Evolutionary conservation across 768 basidiomycete genomes (phyloP), one percentile per base, ranked within the genome.

Genomic region (Boletus coccyginus): DNA sequence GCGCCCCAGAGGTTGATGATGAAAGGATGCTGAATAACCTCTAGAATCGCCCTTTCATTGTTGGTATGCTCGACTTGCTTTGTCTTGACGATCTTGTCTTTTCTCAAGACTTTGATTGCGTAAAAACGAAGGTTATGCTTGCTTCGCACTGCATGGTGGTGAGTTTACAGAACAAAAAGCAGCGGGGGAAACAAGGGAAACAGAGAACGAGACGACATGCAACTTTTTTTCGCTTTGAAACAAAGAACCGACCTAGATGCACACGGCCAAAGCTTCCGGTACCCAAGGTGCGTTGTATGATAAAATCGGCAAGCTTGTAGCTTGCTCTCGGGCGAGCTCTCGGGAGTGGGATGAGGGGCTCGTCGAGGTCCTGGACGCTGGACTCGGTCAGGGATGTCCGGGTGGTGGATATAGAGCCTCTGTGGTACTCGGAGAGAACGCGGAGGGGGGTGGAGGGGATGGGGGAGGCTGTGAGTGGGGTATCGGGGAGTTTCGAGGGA

Each of bases 211-310:
- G 16, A 47, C 33, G n/a, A 38, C 24, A 8, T 5, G 40, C 27
- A 7, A 3, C 11, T 10, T 8, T 1, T 38, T 48, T 53, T 32
- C 12, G 14, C 9, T 14, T 13, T 16, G 14, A 52, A 43, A 50
- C 21, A 56, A 53, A 48, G 42, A 10, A 53, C 65, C 31, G 55
- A 92, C 92, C 92, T 40, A 94, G 77, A 73, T 93, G 92, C 0
- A 99, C 97, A n/a, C 94, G 83, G 2, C 97, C 97, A 71, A 99
- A 98, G 67, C 94, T 97, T 1, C 97, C 97, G 1, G 94, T 98
- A 0, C 97, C 96, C 49, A 94, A 71, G 14, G 90, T 94, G 29
- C 91, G 78, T 63, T 90, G 86, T 59, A 94, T 86, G 60, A 85
- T 81, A 61, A 93, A 94, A 68, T 94, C 92, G 42, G 77, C 62